Evolutionary conservation across 2,329 filamentous ascomycete species (phyloP).

Genomic region (Colletotrichum liriopes): DNA sequence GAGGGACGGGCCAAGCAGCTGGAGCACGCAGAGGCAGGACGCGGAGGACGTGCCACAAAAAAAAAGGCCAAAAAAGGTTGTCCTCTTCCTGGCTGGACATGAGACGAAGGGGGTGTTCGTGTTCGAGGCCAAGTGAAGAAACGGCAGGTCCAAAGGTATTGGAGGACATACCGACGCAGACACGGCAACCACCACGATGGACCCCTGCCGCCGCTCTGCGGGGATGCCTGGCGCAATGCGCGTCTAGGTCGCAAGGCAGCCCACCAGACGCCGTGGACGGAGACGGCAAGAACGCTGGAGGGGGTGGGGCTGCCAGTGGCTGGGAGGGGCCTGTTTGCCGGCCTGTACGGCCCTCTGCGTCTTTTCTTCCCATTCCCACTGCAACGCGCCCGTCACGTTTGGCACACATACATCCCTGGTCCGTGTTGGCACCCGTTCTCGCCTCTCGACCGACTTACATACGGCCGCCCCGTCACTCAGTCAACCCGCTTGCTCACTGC

Average conservation of each 20-base stretch:
- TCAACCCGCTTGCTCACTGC: neutral
- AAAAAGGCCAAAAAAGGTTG: slow-evolving; percentile 9
- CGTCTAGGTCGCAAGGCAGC: slow-evolving; percentile 39
- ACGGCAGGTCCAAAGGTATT: slow-evolving; percentile 4
- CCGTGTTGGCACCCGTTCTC: neutral
- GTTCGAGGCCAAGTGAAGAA: slow-evolving; percentile 15
- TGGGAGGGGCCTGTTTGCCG: slow-evolving; percentile 37
- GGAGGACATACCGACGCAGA: slow-evolving; percentile 5
- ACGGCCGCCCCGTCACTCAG: neutral
- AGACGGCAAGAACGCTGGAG: slow-evolving; percentile 5
- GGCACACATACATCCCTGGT: neutral
- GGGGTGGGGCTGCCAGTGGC: slow-evolving; percentile 32
- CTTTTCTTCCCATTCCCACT: neutral
- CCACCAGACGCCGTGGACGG: slow-evolving; percentile 6
- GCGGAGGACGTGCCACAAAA: too few relatives aligned
- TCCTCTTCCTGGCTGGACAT: slow-evolving; percentile 15
- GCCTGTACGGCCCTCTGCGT: neutral
- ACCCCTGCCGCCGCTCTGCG: slow-evolving; percentile 19
- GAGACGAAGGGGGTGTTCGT: slow-evolving; percentile 25
- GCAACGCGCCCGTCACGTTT: slow-evolving; percentile 9
- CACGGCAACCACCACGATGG: neutral
- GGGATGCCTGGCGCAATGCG: slow-evolving; percentile 42
- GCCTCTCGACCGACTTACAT: too few relatives aligned
- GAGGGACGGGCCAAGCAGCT: neutral
- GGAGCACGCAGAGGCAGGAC: neutral